These are phyloP conservation scores for Penicillium silybi DNA, from an alignment of 495 filamentous ascomycete genomes.

Conservation along the genomic window DNA sequence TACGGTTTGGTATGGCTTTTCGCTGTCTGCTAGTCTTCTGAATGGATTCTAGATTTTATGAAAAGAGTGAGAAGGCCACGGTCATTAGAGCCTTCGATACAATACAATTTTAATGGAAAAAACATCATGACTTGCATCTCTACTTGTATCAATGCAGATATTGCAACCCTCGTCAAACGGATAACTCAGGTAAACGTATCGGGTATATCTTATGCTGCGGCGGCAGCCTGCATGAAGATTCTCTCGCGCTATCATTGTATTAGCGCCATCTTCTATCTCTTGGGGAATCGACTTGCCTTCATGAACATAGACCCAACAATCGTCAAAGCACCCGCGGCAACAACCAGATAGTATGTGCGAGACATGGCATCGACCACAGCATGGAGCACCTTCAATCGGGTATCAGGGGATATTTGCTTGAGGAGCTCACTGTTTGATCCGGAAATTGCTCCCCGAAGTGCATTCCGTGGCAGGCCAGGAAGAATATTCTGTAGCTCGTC, in stretches of 20 bases:
- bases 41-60: conserved; percentile 1
- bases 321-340: conserved; percentile 44
- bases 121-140: neutral
- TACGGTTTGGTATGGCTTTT: conserved; percentile 48
- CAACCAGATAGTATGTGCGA: conserved; percentile 47
- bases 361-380: conserved; percentile 51
- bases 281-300: conserved; percentile 30
- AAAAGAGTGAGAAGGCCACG: neutral
- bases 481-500: conserved; percentile 22
- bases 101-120: neutral
- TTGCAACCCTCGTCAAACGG: neutral
- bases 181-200: neutral
- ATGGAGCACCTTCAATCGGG: conserved; percentile 35
- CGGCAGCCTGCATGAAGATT: conserved; percentile 11
- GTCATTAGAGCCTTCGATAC: neutral
- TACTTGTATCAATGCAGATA: neutral
- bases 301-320: conserved; percentile 44
- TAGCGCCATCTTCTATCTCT: neutral
- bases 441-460: conserved; percentile 45
- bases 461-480: conserved; percentile 27
- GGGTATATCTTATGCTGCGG: neutral
- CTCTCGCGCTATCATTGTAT: conserved; percentile 5
- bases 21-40: conserved; percentile 30
- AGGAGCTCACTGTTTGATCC: conserved; percentile 45
- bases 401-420: conserved; percentile 24